A percentile compares a stretch with the other conserved stretches of the same genome.
These are phyloP conservation scores for Colletotrichum abscissum DNA, from an alignment of 2,329 filamentous ascomycete genomes.

Conservation along the genomic window DNA sequence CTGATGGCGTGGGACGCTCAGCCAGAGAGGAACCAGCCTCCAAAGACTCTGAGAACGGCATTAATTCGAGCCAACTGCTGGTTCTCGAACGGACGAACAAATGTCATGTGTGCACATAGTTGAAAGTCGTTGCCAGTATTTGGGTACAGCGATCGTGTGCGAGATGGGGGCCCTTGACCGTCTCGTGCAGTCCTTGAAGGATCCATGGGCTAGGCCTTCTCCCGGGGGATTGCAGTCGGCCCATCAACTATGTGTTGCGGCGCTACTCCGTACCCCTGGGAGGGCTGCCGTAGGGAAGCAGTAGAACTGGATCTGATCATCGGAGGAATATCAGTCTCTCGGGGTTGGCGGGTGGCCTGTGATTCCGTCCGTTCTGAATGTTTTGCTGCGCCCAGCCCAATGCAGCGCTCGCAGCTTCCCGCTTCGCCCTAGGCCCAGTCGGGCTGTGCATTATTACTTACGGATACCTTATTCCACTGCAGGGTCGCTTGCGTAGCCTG, in stretches of 20 bases:
- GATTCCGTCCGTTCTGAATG: not conserved
- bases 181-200: constrained; percentile 3
- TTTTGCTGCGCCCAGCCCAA: constrained; percentile 9
- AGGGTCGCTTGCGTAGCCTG: not conserved
- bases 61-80: not conserved
- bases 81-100: not conserved
- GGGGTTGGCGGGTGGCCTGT: constrained; percentile 16
- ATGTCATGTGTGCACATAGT: not conserved
- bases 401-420: constrained; percentile 22
- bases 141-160: not conserved
- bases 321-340: constrained; percentile 23
- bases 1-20: constrained; percentile 3
- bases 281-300: not conserved
- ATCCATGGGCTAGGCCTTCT: constrained; percentile 20
- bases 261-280: constrained; percentile 2
- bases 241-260: constrained; percentile 11
- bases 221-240: not conserved
- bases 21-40: not conserved
- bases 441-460: not conserved
- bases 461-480: not conserved
- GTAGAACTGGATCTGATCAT: constrained; percentile 9
- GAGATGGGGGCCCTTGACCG: constrained; percentile 9
- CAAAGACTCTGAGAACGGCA: not conserved
- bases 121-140: not conserved
- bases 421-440: not conserved